A percentile compares a stretch with the other conserved stretches of the same genome.
Conservation (phyloP, 805 yeast genomes). For the Metschnikowia continentalis region DNA sequence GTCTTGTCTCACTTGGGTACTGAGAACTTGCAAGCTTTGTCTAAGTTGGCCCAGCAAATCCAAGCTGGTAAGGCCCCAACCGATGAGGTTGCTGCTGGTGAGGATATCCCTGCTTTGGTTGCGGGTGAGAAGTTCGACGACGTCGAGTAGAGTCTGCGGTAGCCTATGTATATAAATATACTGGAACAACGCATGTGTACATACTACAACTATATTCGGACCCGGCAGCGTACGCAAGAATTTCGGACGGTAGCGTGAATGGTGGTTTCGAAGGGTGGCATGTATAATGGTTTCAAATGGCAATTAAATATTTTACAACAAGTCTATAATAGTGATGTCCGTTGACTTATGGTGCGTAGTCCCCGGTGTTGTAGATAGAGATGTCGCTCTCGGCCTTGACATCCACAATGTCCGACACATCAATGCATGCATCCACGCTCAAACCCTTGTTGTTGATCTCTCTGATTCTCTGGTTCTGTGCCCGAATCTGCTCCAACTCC, state of each 20-base stretch:
- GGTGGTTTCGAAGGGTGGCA: background rate
- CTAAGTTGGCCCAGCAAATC: slow-evolving; percentile 84
- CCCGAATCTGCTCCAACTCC: slow-evolving; percentile 80
- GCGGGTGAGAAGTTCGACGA: slow-evolving; percentile 86
- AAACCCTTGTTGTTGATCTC: slow-evolving; percentile 36
- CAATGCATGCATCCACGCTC: slow-evolving; percentile 40
- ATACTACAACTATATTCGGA: background rate
- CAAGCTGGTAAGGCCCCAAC: slow-evolving; percentile 56
- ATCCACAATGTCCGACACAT: slow-evolving; percentile 47
- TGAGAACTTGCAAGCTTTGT: slow-evolving; percentile 85
- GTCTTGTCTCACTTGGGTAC: slow-evolving; percentile 95
- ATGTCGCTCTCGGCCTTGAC: slow-evolving; percentile 75
- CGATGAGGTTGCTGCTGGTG: slow-evolving; percentile 41
- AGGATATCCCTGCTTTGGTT: slow-evolving; percentile 73
- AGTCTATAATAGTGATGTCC: background rate
- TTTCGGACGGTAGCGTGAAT: background rate
- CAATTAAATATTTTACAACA: slow-evolving; percentile 2
- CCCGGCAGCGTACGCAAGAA: too few relatives aligned
- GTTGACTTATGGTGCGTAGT: slow-evolving; percentile 27
- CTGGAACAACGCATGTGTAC: slow-evolving; percentile 12
- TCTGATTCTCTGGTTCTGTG: slow-evolving; percentile 59
- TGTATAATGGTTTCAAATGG: background rate
- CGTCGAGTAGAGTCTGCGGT: slow-evolving; percentile 33
- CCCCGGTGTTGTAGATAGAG: slow-evolving; percentile 55
- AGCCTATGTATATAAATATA: slow-evolving; percentile 10